Percentiles rank a stretch among this genome's conserved stretches.
phyloP scores from a whole-genome alignment of 2,329 filamentous ascomycete species.

The Pyrenophora tritici-repentis region DNA sequence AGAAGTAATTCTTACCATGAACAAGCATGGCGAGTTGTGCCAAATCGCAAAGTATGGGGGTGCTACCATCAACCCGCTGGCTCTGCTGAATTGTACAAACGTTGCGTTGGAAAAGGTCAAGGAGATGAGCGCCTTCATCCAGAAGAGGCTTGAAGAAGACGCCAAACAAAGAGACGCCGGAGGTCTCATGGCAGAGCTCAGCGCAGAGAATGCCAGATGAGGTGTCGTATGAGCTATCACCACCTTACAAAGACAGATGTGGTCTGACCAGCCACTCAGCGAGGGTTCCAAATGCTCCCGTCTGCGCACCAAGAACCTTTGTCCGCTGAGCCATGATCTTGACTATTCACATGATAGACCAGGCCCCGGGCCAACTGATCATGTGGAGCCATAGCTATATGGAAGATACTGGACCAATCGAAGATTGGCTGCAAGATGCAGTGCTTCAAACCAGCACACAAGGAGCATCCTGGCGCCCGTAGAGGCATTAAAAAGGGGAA shows the following conservation, averaged over 20 bases:
- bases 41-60: conserved; percentile 92
- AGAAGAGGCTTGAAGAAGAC: conserved; percentile 76
- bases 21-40: conserved; percentile 87
- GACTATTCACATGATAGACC: conserved; percentile 8
- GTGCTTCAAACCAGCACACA: neutral
- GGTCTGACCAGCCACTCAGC: conserved; percentile 11
- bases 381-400: conserved; percentile 6
- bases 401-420: neutral
- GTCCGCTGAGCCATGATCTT: conserved; percentile 19
- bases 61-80: conserved; percentile 76
- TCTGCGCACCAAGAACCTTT: conserved; percentile 20
- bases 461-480: neutral
- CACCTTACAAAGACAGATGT: conserved; percentile 21
- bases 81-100: conserved; percentile 75
- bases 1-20: conserved; percentile 81
- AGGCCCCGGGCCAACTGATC: conserved; percentile 1
- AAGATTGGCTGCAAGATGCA: conserved; percentile 4
- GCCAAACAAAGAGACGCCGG: conserved; percentile 76
- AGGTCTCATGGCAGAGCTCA: conserved; percentile 78
- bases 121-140: conserved; percentile 75
- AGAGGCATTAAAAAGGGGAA: neutral
- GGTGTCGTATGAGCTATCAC: conserved; percentile 11
- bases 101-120: conserved; percentile 79
- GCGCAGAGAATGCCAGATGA: conserved; percentile 82
- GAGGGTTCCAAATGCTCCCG: conserved; percentile 8